Percentiles rank a stretch among this genome's conserved stretches.
Conservation (phyloP, 257 asterid species). For the Plantago major region DNA sequence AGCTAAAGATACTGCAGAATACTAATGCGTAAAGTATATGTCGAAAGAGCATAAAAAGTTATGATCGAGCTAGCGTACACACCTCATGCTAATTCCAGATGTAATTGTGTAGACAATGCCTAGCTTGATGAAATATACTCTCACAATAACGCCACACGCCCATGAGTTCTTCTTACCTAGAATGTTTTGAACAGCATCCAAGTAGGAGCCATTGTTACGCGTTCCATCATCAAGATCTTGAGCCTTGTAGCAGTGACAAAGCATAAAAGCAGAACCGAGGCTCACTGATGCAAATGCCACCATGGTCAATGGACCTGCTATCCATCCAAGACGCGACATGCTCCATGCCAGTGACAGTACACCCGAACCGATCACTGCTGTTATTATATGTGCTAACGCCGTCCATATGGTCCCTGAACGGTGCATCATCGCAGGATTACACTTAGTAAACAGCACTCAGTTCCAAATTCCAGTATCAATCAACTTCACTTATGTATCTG, state of each 20-base stretch:
- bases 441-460: no score
- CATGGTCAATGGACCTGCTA: constrained; percentile 60
- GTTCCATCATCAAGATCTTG: constrained; percentile 51
- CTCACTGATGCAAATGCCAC: constrained; percentile 47
- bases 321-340: constrained; percentile 67
- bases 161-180: constrained; percentile 33
- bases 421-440: no score
- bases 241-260: constrained; percentile 50
- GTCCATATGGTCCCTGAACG: constrained; percentile 63
- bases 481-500: no score
- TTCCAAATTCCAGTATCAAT: no score
- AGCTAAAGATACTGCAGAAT: constrained; percentile 44
- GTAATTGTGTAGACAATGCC: constrained; percentile 11
- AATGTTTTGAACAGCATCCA: constrained; percentile 49
- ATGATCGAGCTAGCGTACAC: background rate
- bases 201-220: constrained; percentile 47
- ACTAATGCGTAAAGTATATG: constrained; percentile 43
- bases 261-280: constrained; percentile 42
- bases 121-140: constrained; percentile 6
- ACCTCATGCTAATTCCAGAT: constrained; percentile 11
- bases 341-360: constrained; percentile 81
- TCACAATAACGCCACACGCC: constrained; percentile 1
- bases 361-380: constrained; percentile 82
- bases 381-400: constrained; percentile 68
- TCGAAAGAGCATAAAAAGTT: background rate